Percentiles rank a stretch among this genome's conserved stretches.
phyloP scores from a whole-genome alignment of 1,284 basidiomycete species.

The Mycena sp. region DNA sequence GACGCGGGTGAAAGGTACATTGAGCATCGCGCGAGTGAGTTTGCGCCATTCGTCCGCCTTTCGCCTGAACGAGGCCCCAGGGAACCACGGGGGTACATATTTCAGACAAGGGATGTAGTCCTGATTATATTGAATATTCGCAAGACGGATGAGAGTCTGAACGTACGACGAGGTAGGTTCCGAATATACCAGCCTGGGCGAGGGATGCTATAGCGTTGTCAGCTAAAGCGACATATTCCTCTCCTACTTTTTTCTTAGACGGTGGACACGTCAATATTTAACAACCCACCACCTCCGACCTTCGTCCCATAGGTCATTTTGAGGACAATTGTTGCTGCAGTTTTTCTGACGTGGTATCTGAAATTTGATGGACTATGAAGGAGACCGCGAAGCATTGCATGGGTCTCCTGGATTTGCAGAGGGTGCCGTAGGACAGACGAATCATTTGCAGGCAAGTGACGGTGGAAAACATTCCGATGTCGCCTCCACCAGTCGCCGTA shows the following conservation, averaged over 20 bases:
- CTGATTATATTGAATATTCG: constrained; percentile 29
- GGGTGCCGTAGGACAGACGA: constrained; percentile 43
- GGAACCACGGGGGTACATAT: constrained; percentile 48
- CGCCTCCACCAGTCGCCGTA: constrained; percentile 34
- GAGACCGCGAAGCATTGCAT: constrained; percentile 47
- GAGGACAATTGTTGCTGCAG: constrained; percentile 50
- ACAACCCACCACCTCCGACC: constrained; percentile 33
- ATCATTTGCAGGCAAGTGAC: constrained; percentile 50
- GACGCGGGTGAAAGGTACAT: constrained; percentile 51
- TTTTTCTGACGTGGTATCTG: constrained; percentile 45
- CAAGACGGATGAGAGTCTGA: constrained; percentile 2
- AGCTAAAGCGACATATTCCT: constrained; percentile 54
- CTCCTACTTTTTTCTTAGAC: constrained; percentile 40
- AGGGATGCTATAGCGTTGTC: constrained; percentile 48
- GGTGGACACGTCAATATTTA: neutral
- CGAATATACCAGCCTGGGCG: constrained; percentile 52
- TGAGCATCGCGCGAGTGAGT: constrained; percentile 48
- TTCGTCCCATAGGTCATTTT: constrained; percentile 50
- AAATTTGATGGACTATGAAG: constrained; percentile 47
- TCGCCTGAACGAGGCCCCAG: constrained; percentile 42
- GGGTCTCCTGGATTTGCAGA: constrained; percentile 49
- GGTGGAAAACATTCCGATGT: constrained; percentile 55
- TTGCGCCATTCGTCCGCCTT: constrained; percentile 51
- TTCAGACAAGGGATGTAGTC: constrained; percentile 49
- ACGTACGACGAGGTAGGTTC: constrained; percentile 51